Evolutionary conservation across 1,284 basidiomycete species (phyloP), one percentile per base, ranked within the genome.

Genomic region (Melampsora abietis-canadensis): DNA sequence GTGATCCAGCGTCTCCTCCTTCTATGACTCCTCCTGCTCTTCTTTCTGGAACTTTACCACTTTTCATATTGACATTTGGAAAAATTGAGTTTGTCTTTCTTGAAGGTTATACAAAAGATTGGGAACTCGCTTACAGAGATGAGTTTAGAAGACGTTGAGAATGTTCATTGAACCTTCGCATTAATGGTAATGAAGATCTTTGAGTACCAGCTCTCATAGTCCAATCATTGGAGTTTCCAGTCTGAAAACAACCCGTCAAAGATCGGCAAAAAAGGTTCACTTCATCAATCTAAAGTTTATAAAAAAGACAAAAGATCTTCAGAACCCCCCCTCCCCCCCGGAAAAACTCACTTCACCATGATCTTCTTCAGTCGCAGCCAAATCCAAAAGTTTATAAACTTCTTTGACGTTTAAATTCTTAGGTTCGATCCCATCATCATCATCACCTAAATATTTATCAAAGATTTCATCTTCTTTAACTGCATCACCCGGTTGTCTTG

Each of bases 111-210:
- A 54, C 14, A 10, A 15, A 4, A 14, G 17, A 24, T 21, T 51
- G 17, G 10, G 60, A n/a, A 78, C 70, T 40, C 30, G 78, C 80
- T 5, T 80, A 82, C 77, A 84, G 73, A 0, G 82, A 80, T 47
- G 81, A 79, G 78, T 90, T 90, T 34, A 98, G 84, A 17, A 98
- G 83, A 77, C 92, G 85, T 79, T 94, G 91, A 0, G 92, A 95
- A 82, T 98, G 96, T 80, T 97, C 92, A 80, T 98, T 98, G 84
- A 98, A 98, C 79, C 95, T 90, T 57, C 96, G 87, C 79, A 99
- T 97, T 44, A 98, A 86, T 0, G 96, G 96, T 48, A 99, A 82
- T 21, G 91, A 90, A 27, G 89, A 89, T 65, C 89, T 86, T 81
- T 96, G 91, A 78, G 89, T 87, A 7, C 96, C 96, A 4, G 94